Percentiles rank a stretch among this genome's conserved stretches.
phyloP scores from a whole-genome alignment of 495 filamentous ascomycete genomes.

The Xylaria cubensis region DNA sequence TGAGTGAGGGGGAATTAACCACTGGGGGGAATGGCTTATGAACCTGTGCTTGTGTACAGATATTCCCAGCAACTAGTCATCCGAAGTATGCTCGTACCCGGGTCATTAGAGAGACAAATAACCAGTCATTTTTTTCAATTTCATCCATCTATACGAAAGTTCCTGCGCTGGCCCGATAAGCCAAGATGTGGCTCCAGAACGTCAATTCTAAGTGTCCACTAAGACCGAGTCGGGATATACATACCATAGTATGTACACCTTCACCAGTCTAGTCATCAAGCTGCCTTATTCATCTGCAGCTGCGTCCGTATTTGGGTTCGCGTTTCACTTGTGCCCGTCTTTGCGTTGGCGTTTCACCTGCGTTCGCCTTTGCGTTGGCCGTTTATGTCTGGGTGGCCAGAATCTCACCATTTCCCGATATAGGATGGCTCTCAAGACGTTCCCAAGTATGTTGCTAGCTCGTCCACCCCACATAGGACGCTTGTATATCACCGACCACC shows the following conservation, averaged over 20 bases:
- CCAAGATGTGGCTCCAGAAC: conserved; percentile 1
- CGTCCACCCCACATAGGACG: conserved; percentile 1
- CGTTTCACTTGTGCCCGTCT: conserved; percentile 5
- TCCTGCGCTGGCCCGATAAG: conserved; percentile 18
- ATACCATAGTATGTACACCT: background rate
- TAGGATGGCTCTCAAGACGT: conserved; percentile 5
- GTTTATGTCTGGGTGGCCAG: conserved; percentile 2
- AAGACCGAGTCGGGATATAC: background rate
- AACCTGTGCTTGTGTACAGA: conserved; percentile 16
- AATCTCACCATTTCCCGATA: conserved; percentile 13
- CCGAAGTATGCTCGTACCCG: conserved; percentile 24
- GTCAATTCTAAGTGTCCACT: conserved; percentile 11
- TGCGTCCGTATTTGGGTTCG: conserved; percentile 6
- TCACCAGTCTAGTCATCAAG: background rate
- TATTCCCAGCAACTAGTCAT: conserved; percentile 18
- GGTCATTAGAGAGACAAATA: conserved; percentile 9
- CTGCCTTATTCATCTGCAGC: conserved; percentile 17
- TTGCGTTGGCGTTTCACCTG: conserved; percentile 13
- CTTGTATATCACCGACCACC: conserved; percentile 7
- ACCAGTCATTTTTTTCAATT: conserved; percentile 18
- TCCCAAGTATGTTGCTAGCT: background rate
- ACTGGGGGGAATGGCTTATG: conserved; percentile 15
- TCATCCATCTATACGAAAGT: conserved; percentile 11
- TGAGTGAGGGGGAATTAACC: background rate
- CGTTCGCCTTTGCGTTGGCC: background rate